A percentile compares a stretch with the other conserved stretches of the same genome.
Conservation (phyloP, 805 yeast species). For the Jamesozyma gamospora region DNA sequence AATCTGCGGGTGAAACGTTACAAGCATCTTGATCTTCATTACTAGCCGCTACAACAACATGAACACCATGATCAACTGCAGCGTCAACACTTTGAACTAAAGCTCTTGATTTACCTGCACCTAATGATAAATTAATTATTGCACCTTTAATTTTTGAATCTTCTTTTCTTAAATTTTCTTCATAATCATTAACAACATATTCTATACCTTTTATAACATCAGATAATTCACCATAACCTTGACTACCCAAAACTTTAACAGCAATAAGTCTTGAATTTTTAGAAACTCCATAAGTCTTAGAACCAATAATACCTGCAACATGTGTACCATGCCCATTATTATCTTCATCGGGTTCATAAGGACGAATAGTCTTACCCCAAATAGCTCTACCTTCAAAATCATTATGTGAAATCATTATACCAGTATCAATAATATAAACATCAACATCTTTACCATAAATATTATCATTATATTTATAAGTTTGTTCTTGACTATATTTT, state of each 20-base stretch:
- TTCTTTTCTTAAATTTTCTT: slow-evolving; percentile 34
- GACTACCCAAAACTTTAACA: slow-evolving; percentile 71
- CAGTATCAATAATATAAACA: slow-evolving; percentile 84
- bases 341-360: slow-evolving; percentile 59
- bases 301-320: slow-evolving; percentile 92
- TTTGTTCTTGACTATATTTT: slow-evolving; percentile 55
- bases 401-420: slow-evolving; percentile 62
- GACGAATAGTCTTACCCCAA: slow-evolving; percentile 80
- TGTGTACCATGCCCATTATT: slow-evolving; percentile 95
- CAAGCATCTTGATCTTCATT: slow-evolving; percentile 92
- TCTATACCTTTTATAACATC: slow-evolving; percentile 81
- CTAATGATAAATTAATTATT: slow-evolving; percentile 86
- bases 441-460: slow-evolving; percentile 78
- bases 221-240: slow-evolving; percentile 77
- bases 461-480: slow-evolving; percentile 62
- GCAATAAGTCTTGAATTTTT: slow-evolving; percentile 72
- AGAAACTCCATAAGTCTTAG: slow-evolving; percentile 72
- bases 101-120: slow-evolving; percentile 86
- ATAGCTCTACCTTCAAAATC: slow-evolving; percentile 78
- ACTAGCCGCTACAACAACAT: slow-evolving; percentile 95
- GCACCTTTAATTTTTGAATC: slow-evolving; percentile 62
- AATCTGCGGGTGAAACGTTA: slow-evolving; percentile 83
- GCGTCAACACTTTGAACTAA: slow-evolving; percentile 83
- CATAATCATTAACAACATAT: slow-evolving; percentile 67
- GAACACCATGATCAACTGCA: slow-evolving; percentile 79